Percentiles rank a stretch among this genome's conserved stretches.
phyloP scores from a whole-genome alignment of 441 rosid genomes.

The Pelargonium cotyledonis region DNA sequence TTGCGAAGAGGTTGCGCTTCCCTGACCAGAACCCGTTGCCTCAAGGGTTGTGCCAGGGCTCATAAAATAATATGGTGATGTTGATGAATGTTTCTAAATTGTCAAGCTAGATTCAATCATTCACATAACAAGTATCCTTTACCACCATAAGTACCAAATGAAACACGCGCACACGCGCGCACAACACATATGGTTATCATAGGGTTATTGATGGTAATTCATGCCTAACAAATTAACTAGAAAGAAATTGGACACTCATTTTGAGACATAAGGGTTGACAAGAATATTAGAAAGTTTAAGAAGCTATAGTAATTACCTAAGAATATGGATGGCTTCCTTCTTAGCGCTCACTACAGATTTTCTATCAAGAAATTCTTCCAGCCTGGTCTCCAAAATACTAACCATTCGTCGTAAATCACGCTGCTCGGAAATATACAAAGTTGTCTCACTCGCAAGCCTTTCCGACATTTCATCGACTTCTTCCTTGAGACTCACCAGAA shows the following conservation, averaged over 20 bases:
- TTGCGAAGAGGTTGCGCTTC: too few species aligned
- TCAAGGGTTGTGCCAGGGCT: too few species aligned
- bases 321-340: slow-evolving; percentile 69
- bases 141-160: neutral
- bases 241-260: neutral
- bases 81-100: too few species aligned
- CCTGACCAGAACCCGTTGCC: too few species aligned
- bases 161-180: neutral
- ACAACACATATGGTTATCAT: too few species aligned
- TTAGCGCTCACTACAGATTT: slow-evolving; percentile 72
- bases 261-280: neutral
- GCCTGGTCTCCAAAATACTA: slow-evolving; percentile 40
- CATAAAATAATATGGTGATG: too few species aligned
- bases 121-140: neutral
- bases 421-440: slow-evolving; percentile 39
- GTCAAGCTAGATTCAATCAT: neutral
- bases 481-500: slow-evolving; percentile 48
- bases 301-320: slow-evolving; percentile 43
- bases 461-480: slow-evolving; percentile 69
- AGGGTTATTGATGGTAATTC: too few species aligned
- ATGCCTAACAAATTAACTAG: too few species aligned
- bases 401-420: slow-evolving; percentile 33
- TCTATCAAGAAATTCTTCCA: slow-evolving; percentile 46
- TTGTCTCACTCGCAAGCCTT: slow-evolving; percentile 57
- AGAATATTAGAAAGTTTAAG: neutral